Base-by-base conservation (phyloP, 2,329 filamentous ascomycete species). In the Sarocladiaceae sp. region DNA sequence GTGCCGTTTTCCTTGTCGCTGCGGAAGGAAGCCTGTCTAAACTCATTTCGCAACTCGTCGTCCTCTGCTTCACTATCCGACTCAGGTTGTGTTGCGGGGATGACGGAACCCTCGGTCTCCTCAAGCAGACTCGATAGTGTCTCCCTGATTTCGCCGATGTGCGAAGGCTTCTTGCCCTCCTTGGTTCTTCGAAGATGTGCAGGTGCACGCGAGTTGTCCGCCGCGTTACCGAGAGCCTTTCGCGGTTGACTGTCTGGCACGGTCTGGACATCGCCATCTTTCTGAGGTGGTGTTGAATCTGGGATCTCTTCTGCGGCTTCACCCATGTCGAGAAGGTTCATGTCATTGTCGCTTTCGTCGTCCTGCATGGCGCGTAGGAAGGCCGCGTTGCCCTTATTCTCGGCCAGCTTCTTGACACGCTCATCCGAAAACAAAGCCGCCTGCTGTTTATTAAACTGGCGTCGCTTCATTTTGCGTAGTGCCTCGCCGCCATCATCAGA, bases 331-430 rank as follows among this genome's bases (percentile, higher is more conserved):
- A 90, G 70, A 60, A 96, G 87, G 58, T 92, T 87, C 67, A 87
- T 80, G 52, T 90, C 87, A 52, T 94, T 86, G 42, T 89, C 87
- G 60, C 78, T 77, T 53, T 86, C 87, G 48, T 82, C 82, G 64
- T 97, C 92, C 61, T 96, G 91, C 50, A 99, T 88, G 6, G 90
- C 90, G 57, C 84, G 85, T 59, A 99, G 78, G 72, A 99, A 99
- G 0, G 94, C 94, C 55, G 87, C 80, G 65, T 91, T 93, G 64
- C 93, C 92, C 2, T 89, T 89, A 61, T 95, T 91, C 64, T 90
- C 84, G 29, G 90, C 91, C 56, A 97, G 90, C 68, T 93, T 92
- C 64, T 88, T 90, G 60, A 99, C 83, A 33, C 90, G 90, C 67
- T 96, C 92, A 62, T 97, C 92, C 22, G 88, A 79, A 44, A 96